These are phyloP conservation scores for Diplodia seriata DNA, from an alignment of 2,329 filamentous ascomycete genomes.

Conservation along the genomic window DNA sequence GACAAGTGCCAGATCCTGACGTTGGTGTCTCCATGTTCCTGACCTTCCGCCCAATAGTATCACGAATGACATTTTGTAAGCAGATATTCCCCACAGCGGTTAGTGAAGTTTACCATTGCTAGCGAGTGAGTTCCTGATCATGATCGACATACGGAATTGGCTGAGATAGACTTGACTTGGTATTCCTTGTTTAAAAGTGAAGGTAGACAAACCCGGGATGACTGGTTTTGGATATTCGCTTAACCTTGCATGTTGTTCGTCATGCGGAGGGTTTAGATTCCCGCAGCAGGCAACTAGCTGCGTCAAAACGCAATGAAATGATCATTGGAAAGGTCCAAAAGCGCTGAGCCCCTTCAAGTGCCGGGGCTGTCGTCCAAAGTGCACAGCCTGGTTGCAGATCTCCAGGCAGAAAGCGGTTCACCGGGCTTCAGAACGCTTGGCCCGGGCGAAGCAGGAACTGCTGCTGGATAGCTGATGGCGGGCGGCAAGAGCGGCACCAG, in stretches of 20 bases:
- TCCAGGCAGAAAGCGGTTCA: not conserved
- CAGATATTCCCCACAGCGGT: not conserved
- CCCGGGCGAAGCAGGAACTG: not conserved
- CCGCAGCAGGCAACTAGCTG: not conserved
- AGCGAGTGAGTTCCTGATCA: no score
- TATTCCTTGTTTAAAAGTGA: not conserved
- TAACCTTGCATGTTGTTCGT: not conserved
- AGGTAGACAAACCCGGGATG: not conserved
- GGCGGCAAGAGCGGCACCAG: not conserved
- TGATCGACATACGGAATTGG: not conserved
- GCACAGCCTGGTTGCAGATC: not conserved
- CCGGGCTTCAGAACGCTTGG: not conserved
- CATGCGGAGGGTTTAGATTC: not conserved
- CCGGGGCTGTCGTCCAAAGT: rapidly evolving
- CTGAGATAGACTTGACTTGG: not conserved
- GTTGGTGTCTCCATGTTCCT: not conserved
- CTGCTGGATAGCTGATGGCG: no score
- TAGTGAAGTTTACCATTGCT: not conserved
- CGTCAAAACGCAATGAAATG: no score
- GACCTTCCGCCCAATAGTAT: not conserved
- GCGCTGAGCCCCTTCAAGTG: not conserved
- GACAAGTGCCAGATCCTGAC: not conserved
- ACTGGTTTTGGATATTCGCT: not conserved
- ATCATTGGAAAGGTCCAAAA: not conserved
- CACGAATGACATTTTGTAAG: not conserved